Conservation (phyloP, 805 yeast genomes). For the Maudiozyma serrabonitensis region DNA sequence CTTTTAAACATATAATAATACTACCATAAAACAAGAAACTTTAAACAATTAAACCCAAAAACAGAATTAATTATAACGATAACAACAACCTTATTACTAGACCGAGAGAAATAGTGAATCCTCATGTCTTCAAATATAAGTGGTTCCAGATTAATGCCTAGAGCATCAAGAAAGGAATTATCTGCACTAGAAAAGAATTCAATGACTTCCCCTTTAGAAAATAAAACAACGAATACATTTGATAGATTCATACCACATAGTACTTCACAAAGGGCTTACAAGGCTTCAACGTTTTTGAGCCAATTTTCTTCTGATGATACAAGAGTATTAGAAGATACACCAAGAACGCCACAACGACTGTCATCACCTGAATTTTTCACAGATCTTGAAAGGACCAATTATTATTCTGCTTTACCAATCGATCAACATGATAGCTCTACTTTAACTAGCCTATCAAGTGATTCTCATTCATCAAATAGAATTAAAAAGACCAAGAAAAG, state of each 20-base stretch:
- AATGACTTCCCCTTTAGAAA: background rate
- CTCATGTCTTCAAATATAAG: no score
- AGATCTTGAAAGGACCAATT: conserved; percentile 16
- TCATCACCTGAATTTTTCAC: conserved; percentile 27
- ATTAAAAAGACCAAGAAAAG: background rate
- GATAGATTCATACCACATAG: conserved; percentile 34
- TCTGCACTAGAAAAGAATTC: background rate
- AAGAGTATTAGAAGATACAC: conserved; percentile 9
- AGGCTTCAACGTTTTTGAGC: conserved; percentile 10
- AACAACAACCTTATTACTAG: no score
- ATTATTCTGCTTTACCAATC: conserved; percentile 13
- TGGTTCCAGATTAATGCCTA: no score
- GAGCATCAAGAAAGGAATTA: background rate
- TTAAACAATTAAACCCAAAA: no score
- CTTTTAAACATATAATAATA: no score
- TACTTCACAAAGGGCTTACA: conserved; percentile 25
- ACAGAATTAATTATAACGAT: no score
- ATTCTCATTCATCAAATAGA: background rate
- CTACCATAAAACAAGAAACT: no score
- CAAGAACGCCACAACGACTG: conserved; percentile 21
- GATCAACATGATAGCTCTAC: background rate
- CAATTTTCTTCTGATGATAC: conserved; percentile 5
- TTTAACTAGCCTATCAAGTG: conserved; percentile 2
- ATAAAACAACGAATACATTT: conserved; percentile 11
- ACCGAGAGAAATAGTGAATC: no score